These are phyloP conservation scores for Xylaria multiplex DNA, from an alignment of 2,329 filamentous ascomycete genomes.

Conservation along the genomic window DNA sequence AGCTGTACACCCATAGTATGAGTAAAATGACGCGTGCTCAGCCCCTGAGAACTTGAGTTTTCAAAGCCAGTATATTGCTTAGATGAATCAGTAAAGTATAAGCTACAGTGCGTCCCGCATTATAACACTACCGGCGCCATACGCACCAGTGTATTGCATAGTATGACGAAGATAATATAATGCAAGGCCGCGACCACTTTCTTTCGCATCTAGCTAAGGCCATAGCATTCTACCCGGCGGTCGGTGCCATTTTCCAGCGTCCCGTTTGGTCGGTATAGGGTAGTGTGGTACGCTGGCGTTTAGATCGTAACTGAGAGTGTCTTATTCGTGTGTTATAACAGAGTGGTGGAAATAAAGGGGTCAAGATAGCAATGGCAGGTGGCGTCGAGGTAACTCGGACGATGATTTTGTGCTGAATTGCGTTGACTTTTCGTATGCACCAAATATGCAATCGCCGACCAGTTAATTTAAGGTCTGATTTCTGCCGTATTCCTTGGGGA, in stretches of 20 bases:
- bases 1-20: too few species aligned
- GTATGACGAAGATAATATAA: conserved; percentile 13
- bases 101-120: background rate
- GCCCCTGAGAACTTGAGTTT: background rate
- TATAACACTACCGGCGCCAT: background rate
- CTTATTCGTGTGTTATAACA: background rate
- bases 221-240: too few species aligned
- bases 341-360: background rate
- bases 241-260: background rate
- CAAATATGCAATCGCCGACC: background rate
- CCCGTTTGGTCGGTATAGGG: background rate
- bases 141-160: conserved; percentile 4
- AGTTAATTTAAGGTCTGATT: conserved; percentile 16
- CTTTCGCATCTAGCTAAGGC: background rate
- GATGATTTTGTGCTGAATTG: background rate
- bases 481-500: conserved; percentile 71
- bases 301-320: too few species aligned
- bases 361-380: background rate
- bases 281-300: background rate
- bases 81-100: background rate
- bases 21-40: too few species aligned
- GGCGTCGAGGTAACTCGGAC: background rate
- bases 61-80: background rate
- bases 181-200: background rate
- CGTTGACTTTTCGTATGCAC: background rate